Evolutionary conservation across 768 basidiomycete species (phyloP).

Genomic region (Mycena chlorophos): DNA sequence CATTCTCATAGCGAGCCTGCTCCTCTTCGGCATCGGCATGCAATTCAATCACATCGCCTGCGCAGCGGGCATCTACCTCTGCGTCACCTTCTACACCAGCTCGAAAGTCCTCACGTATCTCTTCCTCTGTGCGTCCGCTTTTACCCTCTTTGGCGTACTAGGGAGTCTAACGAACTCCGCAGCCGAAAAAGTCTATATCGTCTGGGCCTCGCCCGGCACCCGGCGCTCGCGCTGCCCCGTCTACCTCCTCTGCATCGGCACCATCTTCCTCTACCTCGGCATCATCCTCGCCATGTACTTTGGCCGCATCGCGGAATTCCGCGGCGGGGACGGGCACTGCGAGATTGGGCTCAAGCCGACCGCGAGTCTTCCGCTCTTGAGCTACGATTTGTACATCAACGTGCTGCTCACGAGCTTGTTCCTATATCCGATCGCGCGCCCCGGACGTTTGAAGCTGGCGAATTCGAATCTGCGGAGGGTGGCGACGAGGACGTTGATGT

Average conservation of each 20-base stretch:
- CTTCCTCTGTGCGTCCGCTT: slow-evolving; percentile 39
- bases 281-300: slow-evolving; percentile 41
- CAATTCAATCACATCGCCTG: slow-evolving; percentile 38
- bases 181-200: slow-evolving; percentile 50
- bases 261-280: slow-evolving; percentile 39
- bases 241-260: slow-evolving; percentile 42
- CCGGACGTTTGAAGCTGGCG: slow-evolving; percentile 23
- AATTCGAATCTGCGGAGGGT: slow-evolving; percentile 37
- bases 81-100: slow-evolving; percentile 42
- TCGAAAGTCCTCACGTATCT: slow-evolving; percentile 49
- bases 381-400: slow-evolving; percentile 46
- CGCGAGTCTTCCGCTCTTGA: slow-evolving; percentile 45
- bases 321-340: slow-evolving; percentile 38
- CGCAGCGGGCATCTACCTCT: slow-evolving; percentile 43
- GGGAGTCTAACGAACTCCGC: background rate
- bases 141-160: background rate
- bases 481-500: slow-evolving; percentile 45
- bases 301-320: slow-evolving; percentile 38
- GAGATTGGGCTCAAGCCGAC: slow-evolving; percentile 47
- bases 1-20: slow-evolving; percentile 35
- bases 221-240: slow-evolving; percentile 39
- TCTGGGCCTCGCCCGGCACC: slow-evolving; percentile 38
- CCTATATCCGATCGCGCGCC: slow-evolving; percentile 44
- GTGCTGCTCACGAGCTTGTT: slow-evolving; percentile 45
- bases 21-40: slow-evolving; percentile 47